Conservation (phyloP, 2,329 filamentous ascomycete species). For the Pseudocercospora fuligena region DNA sequence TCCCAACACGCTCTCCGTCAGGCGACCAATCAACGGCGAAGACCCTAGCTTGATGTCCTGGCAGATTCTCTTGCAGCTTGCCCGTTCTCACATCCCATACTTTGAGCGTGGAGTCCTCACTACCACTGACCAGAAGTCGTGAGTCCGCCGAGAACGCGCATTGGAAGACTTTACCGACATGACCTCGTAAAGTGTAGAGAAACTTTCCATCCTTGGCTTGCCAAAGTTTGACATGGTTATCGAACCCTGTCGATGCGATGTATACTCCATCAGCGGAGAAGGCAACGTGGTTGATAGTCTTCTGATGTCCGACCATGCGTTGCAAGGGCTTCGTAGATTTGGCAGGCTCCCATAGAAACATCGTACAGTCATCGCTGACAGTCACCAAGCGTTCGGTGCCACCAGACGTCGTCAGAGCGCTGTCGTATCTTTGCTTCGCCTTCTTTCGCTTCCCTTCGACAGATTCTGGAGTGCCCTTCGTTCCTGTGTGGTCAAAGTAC, state of each 20-base stretch:
- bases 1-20: slow-evolving; percentile 85
- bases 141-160: slow-evolving; percentile 92
- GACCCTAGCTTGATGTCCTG: slow-evolving; percentile 90
- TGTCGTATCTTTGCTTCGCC: slow-evolving; percentile 82
- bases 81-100: slow-evolving; percentile 89
- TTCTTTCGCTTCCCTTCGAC: slow-evolving; percentile 73
- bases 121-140: slow-evolving; percentile 81
- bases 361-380: slow-evolving; percentile 92
- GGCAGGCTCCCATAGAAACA: slow-evolving; percentile 91
- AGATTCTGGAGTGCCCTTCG: slow-evolving; percentile 65
- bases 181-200: slow-evolving; percentile 83
- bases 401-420: slow-evolving; percentile 66
- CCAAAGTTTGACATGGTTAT: slow-evolving; percentile 96
- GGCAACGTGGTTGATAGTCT: slow-evolving; percentile 92
- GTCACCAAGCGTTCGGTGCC: slow-evolving; percentile 85
- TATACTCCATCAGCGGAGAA: slow-evolving; percentile 89
- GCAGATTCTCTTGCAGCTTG: slow-evolving; percentile 81
- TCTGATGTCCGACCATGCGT: slow-evolving; percentile 91
- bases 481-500: slow-evolving; percentile 81
- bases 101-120: slow-evolving; percentile 92
- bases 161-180: slow-evolving; percentile 91
- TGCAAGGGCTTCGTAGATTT: slow-evolving; percentile 80
- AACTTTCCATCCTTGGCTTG: slow-evolving; percentile 77
- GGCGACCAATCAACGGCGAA: slow-evolving; percentile 95
- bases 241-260: slow-evolving; percentile 87